These are phyloP conservation scores for Trametes punicea DNA, from an alignment of 768 basidiomycete species.

Conservation along the genomic window DNA sequence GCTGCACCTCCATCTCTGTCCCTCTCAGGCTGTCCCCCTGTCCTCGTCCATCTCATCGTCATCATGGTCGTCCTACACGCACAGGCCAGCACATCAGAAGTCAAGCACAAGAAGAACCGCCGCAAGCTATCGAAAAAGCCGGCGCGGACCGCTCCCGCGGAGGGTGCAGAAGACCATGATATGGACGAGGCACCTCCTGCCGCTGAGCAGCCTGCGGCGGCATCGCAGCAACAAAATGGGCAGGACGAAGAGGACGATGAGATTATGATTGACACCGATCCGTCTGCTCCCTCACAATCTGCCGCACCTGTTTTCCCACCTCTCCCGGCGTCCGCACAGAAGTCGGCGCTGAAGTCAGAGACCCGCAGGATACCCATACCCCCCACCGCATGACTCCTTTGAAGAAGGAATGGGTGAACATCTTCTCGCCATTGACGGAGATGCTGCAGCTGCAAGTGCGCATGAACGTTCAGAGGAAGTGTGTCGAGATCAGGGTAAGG, in stretches of 20 bases:
- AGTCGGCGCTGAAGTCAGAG: conserved; percentile 70
- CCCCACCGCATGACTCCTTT: conserved; percentile 97
- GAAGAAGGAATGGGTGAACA: conserved; percentile 93
- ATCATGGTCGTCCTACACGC: conserved; percentile 42
- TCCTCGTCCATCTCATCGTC: background rate
- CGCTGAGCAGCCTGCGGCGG: conserved; percentile 1
- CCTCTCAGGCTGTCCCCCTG: background rate
- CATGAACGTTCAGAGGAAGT: conserved; percentile 90
- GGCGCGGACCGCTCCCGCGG: conserved; percentile 16
- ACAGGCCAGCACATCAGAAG: conserved; percentile 30
- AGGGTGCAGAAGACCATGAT: conserved; percentile 22
- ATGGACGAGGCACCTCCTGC: conserved; percentile 14
- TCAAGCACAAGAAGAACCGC: conserved; percentile 41
- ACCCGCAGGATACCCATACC: conserved; percentile 88
- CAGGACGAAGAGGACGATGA: conserved; percentile 50
- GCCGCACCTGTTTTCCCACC: conserved; percentile 69
- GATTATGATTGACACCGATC: conserved; percentile 55
- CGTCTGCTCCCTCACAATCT: conserved; percentile 42
- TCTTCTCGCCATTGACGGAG: conserved; percentile 95
- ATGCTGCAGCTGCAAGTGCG: conserved; percentile 92
- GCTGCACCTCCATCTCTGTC: conserved; percentile 7
- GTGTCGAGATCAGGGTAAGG: conserved; percentile 91
- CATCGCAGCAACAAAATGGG: background rate
- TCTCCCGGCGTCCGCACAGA: conserved; percentile 55
- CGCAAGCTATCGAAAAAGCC: conserved; percentile 43